phyloP scores from a whole-genome alignment of 2,329 filamentous ascomycete genomes.

The Penicillium sp. region DNA sequence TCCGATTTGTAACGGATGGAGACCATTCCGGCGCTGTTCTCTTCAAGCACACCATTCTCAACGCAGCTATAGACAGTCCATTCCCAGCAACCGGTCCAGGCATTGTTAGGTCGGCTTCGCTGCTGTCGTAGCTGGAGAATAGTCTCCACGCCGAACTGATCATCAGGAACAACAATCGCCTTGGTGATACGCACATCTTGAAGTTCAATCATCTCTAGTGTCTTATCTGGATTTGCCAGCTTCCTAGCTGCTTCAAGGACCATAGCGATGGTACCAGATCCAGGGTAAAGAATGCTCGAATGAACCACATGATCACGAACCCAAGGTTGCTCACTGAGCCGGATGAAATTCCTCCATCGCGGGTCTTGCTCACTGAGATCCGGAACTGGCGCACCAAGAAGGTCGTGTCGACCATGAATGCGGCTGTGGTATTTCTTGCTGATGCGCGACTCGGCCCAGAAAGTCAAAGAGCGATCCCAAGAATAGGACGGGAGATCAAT shows the following conservation, averaged over 20 bases:
- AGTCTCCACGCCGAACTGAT: not conserved
- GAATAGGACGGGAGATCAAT: constrained; percentile 4
- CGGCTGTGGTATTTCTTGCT: constrained; percentile 4
- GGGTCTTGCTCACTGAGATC: constrained; percentile 25
- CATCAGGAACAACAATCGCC: not conserved
- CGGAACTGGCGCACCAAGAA: constrained; percentile 21
- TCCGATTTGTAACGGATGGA: no score
- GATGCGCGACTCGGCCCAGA: constrained; percentile 1
- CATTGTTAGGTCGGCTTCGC: not conserved
- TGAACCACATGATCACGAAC: not conserved
- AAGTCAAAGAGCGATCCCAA: not conserved
- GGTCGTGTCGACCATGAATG: constrained; percentile 18
- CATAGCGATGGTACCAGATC: not conserved
- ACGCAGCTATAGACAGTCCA: no score
- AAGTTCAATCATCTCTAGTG: not conserved
- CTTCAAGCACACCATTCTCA: no score
- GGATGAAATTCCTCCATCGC: constrained; percentile 43
- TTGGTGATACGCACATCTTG: not conserved
- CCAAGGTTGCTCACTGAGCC: constrained; percentile 3
- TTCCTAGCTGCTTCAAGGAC: not conserved
- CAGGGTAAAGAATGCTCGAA: not conserved
- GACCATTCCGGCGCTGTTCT: no score
- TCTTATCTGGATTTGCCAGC: not conserved
- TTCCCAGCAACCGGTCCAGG: no score
- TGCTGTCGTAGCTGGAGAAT: not conserved